These are phyloP conservation scores for Tricholoma bakamatsutake DNA, from an alignment of 768 basidiomycete genomes.

Conservation along the genomic window DNA sequence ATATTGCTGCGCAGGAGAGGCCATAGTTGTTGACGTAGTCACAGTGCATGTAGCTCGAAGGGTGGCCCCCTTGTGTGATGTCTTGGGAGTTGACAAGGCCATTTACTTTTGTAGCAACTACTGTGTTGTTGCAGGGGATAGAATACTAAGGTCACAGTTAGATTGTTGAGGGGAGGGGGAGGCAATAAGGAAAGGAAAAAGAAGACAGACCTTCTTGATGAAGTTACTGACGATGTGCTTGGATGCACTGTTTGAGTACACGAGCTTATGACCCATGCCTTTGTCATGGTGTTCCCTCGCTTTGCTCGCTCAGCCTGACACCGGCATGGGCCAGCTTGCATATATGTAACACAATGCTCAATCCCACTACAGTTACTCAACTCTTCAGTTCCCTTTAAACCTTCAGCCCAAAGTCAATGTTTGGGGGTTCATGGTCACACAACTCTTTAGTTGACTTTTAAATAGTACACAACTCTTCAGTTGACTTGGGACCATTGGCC, in stretches of 20 bases:
- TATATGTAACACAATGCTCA: too few species aligned
- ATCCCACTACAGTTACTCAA: too few species aligned
- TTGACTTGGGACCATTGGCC: too few species aligned
- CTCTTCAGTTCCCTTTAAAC: too few species aligned
- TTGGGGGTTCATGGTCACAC: too few species aligned
- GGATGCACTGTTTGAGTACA: not conserved
- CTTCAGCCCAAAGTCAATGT: too few species aligned
- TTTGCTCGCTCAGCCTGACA: too few species aligned
- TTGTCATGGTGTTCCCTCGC: too few species aligned
- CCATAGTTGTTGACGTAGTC: constrained; percentile 15
- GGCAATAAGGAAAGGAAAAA: not conserved
- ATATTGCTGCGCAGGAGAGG: constrained; percentile 22
- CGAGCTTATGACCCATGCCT: too few species aligned
- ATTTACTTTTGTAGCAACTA: constrained; percentile 11
- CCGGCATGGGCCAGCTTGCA: too few species aligned
- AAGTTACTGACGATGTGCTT: not conserved
- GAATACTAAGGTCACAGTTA: not conserved
- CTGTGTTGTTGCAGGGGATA: constrained; percentile 10
- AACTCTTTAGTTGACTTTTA: too few species aligned
- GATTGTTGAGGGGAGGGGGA: not conserved
- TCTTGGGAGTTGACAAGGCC: constrained; percentile 8
- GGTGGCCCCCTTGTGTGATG: not conserved
- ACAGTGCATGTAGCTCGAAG: constrained; percentile 5
- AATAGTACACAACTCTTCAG: too few species aligned
- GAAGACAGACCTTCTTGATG: not conserved